A percentile compares a stretch with the other conserved stretches of the same genome.
phyloP scores from a whole-genome alignment of 2,329 filamentous ascomycete species.

The Dactylellina drechsleri region DNA sequence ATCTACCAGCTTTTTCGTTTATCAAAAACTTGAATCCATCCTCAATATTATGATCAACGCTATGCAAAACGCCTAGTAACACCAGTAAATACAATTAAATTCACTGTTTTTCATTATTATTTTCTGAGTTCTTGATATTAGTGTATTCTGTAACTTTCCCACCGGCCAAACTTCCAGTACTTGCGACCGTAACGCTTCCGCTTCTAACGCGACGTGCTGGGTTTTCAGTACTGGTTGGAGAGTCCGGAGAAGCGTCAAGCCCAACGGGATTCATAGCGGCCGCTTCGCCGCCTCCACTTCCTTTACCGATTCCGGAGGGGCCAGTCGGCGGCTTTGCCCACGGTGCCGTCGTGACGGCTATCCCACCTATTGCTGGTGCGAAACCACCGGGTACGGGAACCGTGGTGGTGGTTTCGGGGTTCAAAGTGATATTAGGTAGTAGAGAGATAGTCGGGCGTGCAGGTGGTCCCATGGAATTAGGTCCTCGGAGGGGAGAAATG shows the following conservation, averaged over 20 bases:
- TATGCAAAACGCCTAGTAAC: slow-evolving; percentile 23
- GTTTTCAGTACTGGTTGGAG: slow-evolving; percentile 12
- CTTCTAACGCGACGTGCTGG: slow-evolving; percentile 44
- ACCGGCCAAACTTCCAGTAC: slow-evolving; percentile 46
- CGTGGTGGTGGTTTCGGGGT: slow-evolving; percentile 45
- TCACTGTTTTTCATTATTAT: slow-evolving; percentile 25
- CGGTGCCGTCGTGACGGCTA: slow-evolving; percentile 51
- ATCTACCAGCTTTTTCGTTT: too few relatives aligned
- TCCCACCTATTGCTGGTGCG: slow-evolving; percentile 48
- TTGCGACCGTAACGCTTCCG: slow-evolving; percentile 49
- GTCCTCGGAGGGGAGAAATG: slow-evolving; percentile 33
- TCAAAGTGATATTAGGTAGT: slow-evolving; percentile 39
- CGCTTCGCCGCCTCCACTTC: slow-evolving; percentile 40
- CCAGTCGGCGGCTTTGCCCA: slow-evolving; percentile 52
- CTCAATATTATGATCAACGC: not conserved
- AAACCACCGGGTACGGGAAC: slow-evolving; percentile 44
- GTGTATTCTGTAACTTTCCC: slow-evolving; percentile 53
- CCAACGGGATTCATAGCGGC: slow-evolving; percentile 22
- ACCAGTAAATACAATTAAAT: slow-evolving; percentile 1
- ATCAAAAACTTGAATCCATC: too few relatives aligned
- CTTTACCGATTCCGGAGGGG: slow-evolving; percentile 46
- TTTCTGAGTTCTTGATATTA: slow-evolving; percentile 30
- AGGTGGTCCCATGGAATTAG: slow-evolving; percentile 28
- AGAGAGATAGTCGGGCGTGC: slow-evolving; percentile 22
- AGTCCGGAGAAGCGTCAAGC: slow-evolving; percentile 15